Evolutionary conservation across 768 basidiomycete species (phyloP).

Genomic region (Lactifluus hygrophoroides): DNA sequence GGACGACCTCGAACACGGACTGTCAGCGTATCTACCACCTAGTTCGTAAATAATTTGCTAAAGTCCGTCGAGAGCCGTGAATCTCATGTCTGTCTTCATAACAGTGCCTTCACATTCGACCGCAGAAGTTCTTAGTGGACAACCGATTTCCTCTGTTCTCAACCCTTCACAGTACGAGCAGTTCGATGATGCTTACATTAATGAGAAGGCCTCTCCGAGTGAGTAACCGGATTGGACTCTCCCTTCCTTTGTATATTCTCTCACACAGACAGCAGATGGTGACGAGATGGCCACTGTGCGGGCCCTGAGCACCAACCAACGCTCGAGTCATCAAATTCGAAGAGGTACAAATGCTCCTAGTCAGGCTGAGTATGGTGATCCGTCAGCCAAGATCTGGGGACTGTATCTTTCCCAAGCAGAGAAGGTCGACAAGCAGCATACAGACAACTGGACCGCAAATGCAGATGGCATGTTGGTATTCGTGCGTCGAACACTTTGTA

Average conservation of each 20-base stretch:
- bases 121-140: background rate
- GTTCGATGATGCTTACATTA: background rate
- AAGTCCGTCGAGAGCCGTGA: background rate
- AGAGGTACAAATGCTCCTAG: background rate
- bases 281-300: background rate
- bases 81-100: background rate
- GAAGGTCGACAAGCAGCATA: background rate
- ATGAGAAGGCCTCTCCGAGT: background rate
- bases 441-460: background rate
- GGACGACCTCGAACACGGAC: constrained; percentile 1
- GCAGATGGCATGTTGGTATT: too few species aligned
- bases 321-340: background rate
- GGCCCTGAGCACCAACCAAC: background rate
- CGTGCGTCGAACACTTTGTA: background rate
- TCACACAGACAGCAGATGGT: background rate
- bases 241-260: background rate
- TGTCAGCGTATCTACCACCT: background rate
- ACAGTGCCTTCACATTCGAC: background rate
- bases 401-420: too few species aligned
- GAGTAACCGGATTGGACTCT: background rate
- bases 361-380: background rate
- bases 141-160: background rate
- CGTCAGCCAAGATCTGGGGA: background rate
- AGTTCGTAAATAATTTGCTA: background rate
- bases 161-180: background rate